Base-by-base conservation (phyloP, 306 rosid genomes). In the Cucurbita ficifolia region DNA sequence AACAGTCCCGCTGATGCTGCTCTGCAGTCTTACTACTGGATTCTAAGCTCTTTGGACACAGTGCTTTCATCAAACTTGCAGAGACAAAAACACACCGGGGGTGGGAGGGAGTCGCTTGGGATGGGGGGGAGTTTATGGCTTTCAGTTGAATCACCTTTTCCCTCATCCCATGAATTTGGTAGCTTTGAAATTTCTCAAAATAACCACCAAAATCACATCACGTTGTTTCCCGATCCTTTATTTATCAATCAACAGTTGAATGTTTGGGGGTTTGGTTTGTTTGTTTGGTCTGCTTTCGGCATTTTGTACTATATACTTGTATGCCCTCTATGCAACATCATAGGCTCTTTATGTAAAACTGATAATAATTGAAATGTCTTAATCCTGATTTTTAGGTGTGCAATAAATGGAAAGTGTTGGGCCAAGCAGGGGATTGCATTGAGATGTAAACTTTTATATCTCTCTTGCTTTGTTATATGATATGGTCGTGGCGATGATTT, bases 1-100 rank as follows among this genome's bases (percentile, higher is more conserved):
- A 87, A 55, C 71, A 19, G 56, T 40, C 52, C 63, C 76, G 76
- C 75, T 81, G 83, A 58, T 38, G 17, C 10, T 46, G 39, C 62
- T 46, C 38, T 24, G 73, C 57, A 68, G 72, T 19, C 19, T 19
- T 10, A 21, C 36, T 43, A 6, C 13, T 17, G n/a, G 40, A 46
- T 6, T 68, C 5, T 7, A 22, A 42, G 53, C 38, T 22, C 7
- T 13, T 74, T 29, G 70, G 56, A 17, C 29, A 10, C 42, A 22
- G 43, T 40, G 68, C 45, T 74, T 74, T 24, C 43, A 29, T 45
- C 65, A 45, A 42, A 74, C 22, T 55, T 2, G 24, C 42, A n/a
- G 46, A 39, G 45, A n/a, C 24, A 21, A 43, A 17, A 2, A 4
- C 17, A 5, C 17, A 11, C 36, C 38, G 1, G 64, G 52, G 6